A percentile compares a stretch with the other conserved stretches of the same genome.
phyloP scores from a whole-genome alignment of 192 early-diverging fungal genomes.

The Coemansia asiatica region DNA sequence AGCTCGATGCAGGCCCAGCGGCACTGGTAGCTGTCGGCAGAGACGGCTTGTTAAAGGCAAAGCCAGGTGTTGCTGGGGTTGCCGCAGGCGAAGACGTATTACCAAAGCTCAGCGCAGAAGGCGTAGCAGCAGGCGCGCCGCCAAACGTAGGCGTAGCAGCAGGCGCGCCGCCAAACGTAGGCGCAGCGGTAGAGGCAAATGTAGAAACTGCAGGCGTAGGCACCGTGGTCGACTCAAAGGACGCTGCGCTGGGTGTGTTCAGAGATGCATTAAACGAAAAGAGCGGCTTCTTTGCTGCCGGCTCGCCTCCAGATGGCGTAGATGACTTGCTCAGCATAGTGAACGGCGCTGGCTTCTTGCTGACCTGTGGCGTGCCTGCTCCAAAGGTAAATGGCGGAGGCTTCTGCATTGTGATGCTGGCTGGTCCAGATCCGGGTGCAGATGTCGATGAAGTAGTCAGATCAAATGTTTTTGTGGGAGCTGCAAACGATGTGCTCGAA shows the following conservation, averaged over 20 bases:
- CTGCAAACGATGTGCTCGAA: no score
- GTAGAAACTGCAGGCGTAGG: slow-evolving; percentile 34
- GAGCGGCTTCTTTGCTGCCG: slow-evolving; percentile 23
- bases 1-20: slow-evolving; percentile 5
- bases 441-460: background rate
- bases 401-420: background rate
- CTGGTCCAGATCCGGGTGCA: background rate
- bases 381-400: slow-evolving; percentile 9
- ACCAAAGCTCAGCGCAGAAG: slow-evolving; percentile 39
- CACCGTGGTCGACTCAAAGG: slow-evolving; percentile 34
- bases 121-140: slow-evolving; percentile 27
- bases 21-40: slow-evolving; percentile 8
- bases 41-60: slow-evolving; percentile 27
- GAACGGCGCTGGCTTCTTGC: slow-evolving; percentile 16
- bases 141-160: slow-evolving; percentile 44
- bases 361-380: background rate
- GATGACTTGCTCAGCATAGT: slow-evolving; percentile 1
- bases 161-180: slow-evolving; percentile 35
- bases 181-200: slow-evolving; percentile 20
- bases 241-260: slow-evolving; percentile 49
- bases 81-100: slow-evolving; percentile 27
- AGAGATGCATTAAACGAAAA: slow-evolving; percentile 25
- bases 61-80: slow-evolving; percentile 25
- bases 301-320: slow-evolving; percentile 1
- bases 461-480: no score